phyloP scores from a whole-genome alignment of 805 yeast genomes.

The Debaryomyces tyrocola region DNA sequence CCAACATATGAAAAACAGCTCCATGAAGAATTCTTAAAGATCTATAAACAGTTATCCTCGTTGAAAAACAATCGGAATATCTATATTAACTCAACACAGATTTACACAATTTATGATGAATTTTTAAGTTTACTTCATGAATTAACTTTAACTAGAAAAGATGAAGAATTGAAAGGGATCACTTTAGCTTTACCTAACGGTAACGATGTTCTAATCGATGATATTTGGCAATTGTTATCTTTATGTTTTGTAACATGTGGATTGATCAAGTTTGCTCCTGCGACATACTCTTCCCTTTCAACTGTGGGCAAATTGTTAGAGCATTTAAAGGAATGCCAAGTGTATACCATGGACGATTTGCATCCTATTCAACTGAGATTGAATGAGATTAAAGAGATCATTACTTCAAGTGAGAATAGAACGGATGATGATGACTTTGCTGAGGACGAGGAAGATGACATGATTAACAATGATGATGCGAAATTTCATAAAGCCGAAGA shows the following conservation, averaged over 20 bases:
- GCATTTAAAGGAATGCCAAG: conserved; percentile 78
- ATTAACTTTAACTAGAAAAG: conserved; percentile 53
- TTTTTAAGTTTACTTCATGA: conserved; percentile 57
- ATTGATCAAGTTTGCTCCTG: conserved; percentile 84
- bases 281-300: conserved; percentile 84
- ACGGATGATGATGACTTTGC: conserved; percentile 10
- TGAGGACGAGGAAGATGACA: conserved; percentile 6
- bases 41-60: conserved; percentile 27
- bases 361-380: conserved; percentile 74
- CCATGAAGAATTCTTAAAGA: conserved; percentile 25
- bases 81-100: conserved; percentile 67
- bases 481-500: conserved; percentile 52
- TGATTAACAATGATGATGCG: conserved; percentile 6
- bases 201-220: conserved; percentile 80
- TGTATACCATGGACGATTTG: conserved; percentile 82
- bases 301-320: conserved; percentile 83
- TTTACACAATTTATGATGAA: conserved; percentile 56
- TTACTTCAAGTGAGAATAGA: conserved; percentile 38
- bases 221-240: conserved; percentile 83
- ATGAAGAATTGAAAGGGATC: conserved; percentile 40
- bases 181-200: conserved; percentile 42
- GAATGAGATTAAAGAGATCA: conserved; percentile 64
- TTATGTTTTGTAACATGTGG: conserved; percentile 92
- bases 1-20: conserved; percentile 38
- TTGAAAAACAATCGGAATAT: conserved; percentile 64